Evolutionary conservation across 768 basidiomycete genomes (phyloP).

Genomic region (Calvatia gigantea): DNA sequence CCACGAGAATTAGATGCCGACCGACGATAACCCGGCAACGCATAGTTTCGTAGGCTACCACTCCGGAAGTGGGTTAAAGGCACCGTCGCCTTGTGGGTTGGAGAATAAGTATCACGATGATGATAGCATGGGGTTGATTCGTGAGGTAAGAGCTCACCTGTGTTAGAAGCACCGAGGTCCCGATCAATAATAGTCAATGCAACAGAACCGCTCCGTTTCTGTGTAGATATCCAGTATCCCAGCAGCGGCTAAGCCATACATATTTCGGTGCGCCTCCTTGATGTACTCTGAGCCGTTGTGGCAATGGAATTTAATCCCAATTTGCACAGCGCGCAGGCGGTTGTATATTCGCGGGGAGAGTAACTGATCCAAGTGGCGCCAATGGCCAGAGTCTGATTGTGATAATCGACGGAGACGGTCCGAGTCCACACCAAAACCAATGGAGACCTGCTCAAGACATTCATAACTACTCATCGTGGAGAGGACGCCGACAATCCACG

Average conservation of each 20-base stretch:
- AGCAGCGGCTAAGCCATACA: background rate
- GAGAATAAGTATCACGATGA: background rate
- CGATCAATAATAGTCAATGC: slow-evolving; percentile 1
- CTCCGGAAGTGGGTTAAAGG: slow-evolving; percentile 1
- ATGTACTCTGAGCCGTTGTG: slow-evolving; percentile 7
- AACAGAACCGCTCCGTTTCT: background rate
- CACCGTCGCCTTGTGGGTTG: background rate
- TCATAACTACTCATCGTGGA: slow-evolving; percentile 7
- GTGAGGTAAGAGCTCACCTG: background rate
- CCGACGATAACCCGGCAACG: slow-evolving; percentile 5
- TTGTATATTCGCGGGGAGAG: background rate
- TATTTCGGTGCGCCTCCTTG: background rate
- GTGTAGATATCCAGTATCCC: slow-evolving; percentile 9
- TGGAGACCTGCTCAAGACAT: background rate
- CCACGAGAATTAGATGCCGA: slow-evolving; percentile 2
- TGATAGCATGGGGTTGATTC: background rate
- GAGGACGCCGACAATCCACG: slow-evolving; percentile 6
- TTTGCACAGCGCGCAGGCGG: background rate
- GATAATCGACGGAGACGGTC: slow-evolving; percentile 8
- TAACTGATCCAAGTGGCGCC: slow-evolving; percentile 6
- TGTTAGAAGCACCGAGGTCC: background rate
- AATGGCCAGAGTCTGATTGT: slow-evolving; percentile 3
- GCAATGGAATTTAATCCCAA: slow-evolving; percentile 9
- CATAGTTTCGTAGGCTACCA: background rate
- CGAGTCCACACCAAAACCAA: slow-evolving; percentile 3